Conservation (phyloP, 192 early-diverging fungal genomes). For the Coemansia sp. region DNA sequence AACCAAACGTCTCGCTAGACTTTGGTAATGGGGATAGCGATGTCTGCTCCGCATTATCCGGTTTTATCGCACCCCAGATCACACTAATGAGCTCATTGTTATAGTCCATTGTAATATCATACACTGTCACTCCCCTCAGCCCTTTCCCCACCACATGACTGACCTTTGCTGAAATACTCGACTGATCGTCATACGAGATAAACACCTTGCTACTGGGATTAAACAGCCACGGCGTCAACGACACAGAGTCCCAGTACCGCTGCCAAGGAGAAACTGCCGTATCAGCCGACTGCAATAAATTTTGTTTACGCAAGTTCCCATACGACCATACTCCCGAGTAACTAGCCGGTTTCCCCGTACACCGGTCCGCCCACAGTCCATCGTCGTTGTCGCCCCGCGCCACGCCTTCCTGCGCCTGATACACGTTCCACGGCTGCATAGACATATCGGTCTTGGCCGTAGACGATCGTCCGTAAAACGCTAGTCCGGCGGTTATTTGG, state of each 20-base stretch:
- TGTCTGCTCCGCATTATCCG: neutral
- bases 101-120: slow-evolving; percentile 49
- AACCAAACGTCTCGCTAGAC: neutral
- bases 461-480: slow-evolving; percentile 62
- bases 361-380: slow-evolving; percentile 44
- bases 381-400: slow-evolving; percentile 59
- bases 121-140: slow-evolving; percentile 66
- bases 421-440: slow-evolving; percentile 28
- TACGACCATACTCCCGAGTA: slow-evolving; percentile 65
- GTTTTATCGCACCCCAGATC: slow-evolving; percentile 10
- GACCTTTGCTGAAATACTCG: slow-evolving; percentile 65
- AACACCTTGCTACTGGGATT: slow-evolving; percentile 60
- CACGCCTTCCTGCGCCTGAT: slow-evolving; percentile 38
- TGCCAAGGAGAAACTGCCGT: slow-evolving; percentile 54
- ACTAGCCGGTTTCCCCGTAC: slow-evolving; percentile 20
- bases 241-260: slow-evolving; percentile 59
- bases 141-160: slow-evolving; percentile 53
- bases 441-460: slow-evolving; percentile 34
- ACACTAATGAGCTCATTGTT: slow-evolving; percentile 61
- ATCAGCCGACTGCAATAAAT: slow-evolving; percentile 37
- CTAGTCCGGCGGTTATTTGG: slow-evolving; percentile 62
- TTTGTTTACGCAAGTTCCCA: slow-evolving; percentile 56
- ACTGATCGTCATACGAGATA: slow-evolving; percentile 78
- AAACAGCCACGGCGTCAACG: slow-evolving; percentile 62
- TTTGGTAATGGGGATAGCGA: neutral